Evolutionary conservation across 371 early-diverging fungal species (phyloP), one percentile per base, ranked within the genome.

Genomic region (Capillidium heterosporum): DNA sequence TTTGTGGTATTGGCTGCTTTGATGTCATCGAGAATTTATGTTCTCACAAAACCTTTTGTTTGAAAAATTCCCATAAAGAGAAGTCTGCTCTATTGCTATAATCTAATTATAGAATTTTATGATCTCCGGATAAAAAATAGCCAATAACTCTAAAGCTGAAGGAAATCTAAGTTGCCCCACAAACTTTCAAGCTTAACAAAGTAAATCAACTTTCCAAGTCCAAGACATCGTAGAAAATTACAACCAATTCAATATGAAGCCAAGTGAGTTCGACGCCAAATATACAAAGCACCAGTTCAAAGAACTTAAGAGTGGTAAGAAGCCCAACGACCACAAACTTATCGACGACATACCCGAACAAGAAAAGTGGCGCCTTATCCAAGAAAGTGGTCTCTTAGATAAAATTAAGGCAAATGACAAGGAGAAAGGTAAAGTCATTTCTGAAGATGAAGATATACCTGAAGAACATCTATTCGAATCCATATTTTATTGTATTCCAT

Each of bases 321-420:
- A 13, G 15, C 31, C 52, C 21, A 32, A 10, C 24, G 35, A 35
- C 13, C 21, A 40, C 13, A 52, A 52, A 52, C 43, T 55, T n/a
- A 39, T 55, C 2, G 55, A 55, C 27, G 55, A 55, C n/a, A 55
- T 55, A 11, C 55, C 55, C 24, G 55, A 55, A 29, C 8, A 15
- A 8, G 55, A 55, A 28, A 55, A 55, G 28, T 55, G 55, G 55
- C 32, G 55, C 11, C 17, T 55, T 8, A 55, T 55, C 17, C 31
- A 42, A 43, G 43, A 44, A 29, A 41, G 42, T 40, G 55, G 55
- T 1, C 10, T 55, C 4, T 28, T 55, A 55, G 55, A 55, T 43
- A 40, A 55, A 23, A 29, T 55, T 17, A 44, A 40, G 27, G 43
- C 31, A 29, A 51, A 51, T 8, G 32, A 51, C 19, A 39, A 42